These are phyloP conservation scores for Ministeria vibrans DNA, from an alignment of 78 protist genomes.

Conservation along the genomic window DNA sequence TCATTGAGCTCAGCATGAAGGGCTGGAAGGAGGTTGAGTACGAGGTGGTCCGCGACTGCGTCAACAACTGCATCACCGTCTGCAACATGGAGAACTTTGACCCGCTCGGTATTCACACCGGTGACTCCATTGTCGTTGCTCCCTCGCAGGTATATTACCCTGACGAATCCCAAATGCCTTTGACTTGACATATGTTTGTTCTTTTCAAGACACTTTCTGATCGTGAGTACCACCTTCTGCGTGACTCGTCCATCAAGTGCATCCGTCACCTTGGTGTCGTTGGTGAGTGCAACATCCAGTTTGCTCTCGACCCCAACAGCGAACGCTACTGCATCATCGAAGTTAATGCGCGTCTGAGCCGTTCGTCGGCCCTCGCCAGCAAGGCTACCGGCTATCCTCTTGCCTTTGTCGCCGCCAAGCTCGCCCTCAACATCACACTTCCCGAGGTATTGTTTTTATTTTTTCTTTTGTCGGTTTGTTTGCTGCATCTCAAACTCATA, in stretches of 20 bases:
- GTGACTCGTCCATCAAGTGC: conserved; percentile 73
- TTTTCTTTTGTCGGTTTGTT: background rate
- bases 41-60: conserved; percentile 93
- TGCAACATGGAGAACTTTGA: conserved; percentile 99
- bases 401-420: conserved; percentile 91
- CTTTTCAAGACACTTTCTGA: conserved; percentile 80
- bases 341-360: conserved; percentile 93
- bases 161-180: conserved; percentile 2
- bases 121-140: conserved; percentile 96
- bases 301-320: conserved; percentile 89
- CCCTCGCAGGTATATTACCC: conserved; percentile 86
- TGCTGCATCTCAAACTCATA: too few species aligned
- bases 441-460: background rate
- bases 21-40: conserved; percentile 99
- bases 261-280: conserved; percentile 93
- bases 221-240: conserved; percentile 90
- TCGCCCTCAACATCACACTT: conserved; percentile 66
- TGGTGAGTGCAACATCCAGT: conserved; percentile 97
- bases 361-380: conserved; percentile 90
- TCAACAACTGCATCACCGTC: conserved; percentile 96
- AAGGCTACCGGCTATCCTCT: conserved; percentile 98
- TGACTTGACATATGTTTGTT: background rate
- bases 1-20: conserved; percentile 81
- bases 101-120: conserved; percentile 96
- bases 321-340: conserved; percentile 76